These are phyloP conservation scores for Emergomyces pasteurianus DNA, from an alignment of 2,329 filamentous ascomycete species.

Conservation along the genomic window DNA sequence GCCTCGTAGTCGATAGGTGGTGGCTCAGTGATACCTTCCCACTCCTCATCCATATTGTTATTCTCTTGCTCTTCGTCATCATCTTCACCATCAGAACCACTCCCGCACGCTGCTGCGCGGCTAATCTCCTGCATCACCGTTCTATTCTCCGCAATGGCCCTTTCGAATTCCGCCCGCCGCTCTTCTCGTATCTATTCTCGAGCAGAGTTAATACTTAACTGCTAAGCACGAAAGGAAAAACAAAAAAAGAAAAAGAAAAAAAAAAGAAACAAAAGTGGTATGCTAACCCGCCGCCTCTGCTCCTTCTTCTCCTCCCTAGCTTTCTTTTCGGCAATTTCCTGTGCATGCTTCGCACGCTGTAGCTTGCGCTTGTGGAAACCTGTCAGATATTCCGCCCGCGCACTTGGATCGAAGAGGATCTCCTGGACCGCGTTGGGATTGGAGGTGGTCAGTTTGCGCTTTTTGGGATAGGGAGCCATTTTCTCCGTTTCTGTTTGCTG, in stretches of 20 bases:
- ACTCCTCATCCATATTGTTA: constrained; percentile 42
- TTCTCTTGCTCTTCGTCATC: constrained; percentile 29
- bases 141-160: constrained; percentile 68
- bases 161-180: constrained; percentile 66
- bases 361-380: constrained; percentile 95
- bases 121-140: constrained; percentile 51
- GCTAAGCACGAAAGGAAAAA: not conserved
- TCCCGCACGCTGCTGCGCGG: constrained; percentile 19
- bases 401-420: constrained; percentile 69
- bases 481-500: not conserved
- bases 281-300: constrained; percentile 60
- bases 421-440: constrained; percentile 47
- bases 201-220: constrained; percentile 6
- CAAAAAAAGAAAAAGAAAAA: not conserved
- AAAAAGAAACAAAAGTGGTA: not conserved
- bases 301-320: constrained; percentile 65
- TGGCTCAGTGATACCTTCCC: constrained; percentile 48
- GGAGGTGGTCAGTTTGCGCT: constrained; percentile 43
- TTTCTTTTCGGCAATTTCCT: constrained; percentile 65
- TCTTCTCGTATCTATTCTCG: constrained; percentile 62
- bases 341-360: constrained; percentile 70
- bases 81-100: constrained; percentile 21
- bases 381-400: constrained; percentile 77
- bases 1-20: constrained; percentile 65
- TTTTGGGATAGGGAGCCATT: constrained; percentile 43